phyloP scores from a whole-genome alignment of 805 yeast species.

The Spathaspora hagerdaliae region DNA sequence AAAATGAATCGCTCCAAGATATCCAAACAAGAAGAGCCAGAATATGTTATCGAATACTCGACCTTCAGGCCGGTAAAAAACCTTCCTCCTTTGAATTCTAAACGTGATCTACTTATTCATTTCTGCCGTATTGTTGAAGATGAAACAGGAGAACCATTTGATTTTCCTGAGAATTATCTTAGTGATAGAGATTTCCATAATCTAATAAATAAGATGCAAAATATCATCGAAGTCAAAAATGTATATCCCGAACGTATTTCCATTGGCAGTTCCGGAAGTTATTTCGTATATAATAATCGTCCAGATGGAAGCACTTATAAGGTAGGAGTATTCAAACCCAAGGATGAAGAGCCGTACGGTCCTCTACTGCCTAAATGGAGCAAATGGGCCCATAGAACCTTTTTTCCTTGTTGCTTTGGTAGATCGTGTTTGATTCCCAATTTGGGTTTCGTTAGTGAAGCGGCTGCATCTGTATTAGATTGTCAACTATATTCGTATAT shows the following conservation, averaged over 20 bases:
- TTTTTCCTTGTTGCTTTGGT: conserved; percentile 77
- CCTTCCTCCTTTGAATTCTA: conserved; percentile 12
- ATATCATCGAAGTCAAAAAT: conserved; percentile 41
- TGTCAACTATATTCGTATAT: conserved; percentile 53
- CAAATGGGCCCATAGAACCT: conserved; percentile 71
- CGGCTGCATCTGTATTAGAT: conserved; percentile 68
- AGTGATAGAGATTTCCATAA: conserved; percentile 26
- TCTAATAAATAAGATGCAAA: conserved; percentile 40
- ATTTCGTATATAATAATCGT: conserved; percentile 44
- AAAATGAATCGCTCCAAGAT: conserved; percentile 4
- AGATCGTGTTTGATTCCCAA: conserved; percentile 70
- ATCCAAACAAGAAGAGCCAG: conserved; percentile 1
- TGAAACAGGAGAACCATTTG: conserved; percentile 7
- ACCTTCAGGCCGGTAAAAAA: conserved; percentile 23
- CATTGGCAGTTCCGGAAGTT: conserved; percentile 69
- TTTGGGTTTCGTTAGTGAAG: conserved; percentile 67
- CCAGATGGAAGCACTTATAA: neutral
- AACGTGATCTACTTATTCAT: conserved; percentile 15
- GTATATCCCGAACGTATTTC: conserved; percentile 51
- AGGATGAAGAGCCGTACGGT: conserved; percentile 79
- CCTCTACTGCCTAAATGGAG: conserved; percentile 77
- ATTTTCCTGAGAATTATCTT: conserved; percentile 19
- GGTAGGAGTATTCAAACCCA: conserved; percentile 69
- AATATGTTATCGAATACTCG: conserved; percentile 31
- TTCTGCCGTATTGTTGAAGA: conserved; percentile 12